Conservation (phyloP, 2,329 filamentous ascomycete species). For the Trichoderma koningiopsis region DNA sequence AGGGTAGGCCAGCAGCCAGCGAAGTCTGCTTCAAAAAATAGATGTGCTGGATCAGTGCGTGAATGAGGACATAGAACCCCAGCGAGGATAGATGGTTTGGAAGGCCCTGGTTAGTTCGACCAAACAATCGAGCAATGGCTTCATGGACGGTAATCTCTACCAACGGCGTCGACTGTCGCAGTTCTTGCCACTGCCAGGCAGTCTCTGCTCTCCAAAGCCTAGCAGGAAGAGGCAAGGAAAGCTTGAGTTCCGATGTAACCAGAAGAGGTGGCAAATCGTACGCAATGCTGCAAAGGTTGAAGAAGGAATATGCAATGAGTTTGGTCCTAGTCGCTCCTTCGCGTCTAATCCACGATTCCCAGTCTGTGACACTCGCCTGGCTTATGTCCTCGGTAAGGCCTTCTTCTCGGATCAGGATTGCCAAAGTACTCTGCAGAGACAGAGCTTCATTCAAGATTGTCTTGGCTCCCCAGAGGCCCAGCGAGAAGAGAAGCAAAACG, state of each 20-base stretch:
- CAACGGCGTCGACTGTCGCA: constrained; percentile 52
- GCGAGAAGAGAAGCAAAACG: constrained; percentile 60
- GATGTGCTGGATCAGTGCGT: constrained; percentile 72
- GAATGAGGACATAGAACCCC: constrained; percentile 72
- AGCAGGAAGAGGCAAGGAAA: constrained; percentile 57
- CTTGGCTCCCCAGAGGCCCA: constrained; percentile 63
- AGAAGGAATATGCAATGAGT: constrained; percentile 62
- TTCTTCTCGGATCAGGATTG: constrained; percentile 61
- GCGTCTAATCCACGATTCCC: constrained; percentile 62
- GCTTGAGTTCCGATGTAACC: constrained; percentile 60
- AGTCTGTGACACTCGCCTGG: constrained; percentile 51
- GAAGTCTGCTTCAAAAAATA: constrained; percentile 68
- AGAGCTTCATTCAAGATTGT: constrained; percentile 62
- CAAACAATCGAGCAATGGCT: constrained; percentile 57
- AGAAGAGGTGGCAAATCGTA: constrained; percentile 62
- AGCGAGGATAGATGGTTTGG: constrained; percentile 58
- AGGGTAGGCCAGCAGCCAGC: constrained; percentile 51
- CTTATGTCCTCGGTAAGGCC: constrained; percentile 54
- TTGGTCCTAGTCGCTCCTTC: constrained; percentile 62
- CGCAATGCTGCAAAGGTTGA: constrained; percentile 63
- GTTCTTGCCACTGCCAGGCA: constrained; percentile 62
- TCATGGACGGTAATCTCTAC: constrained; percentile 59
- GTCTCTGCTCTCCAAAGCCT: constrained; percentile 60
- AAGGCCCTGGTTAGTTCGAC: constrained; percentile 52
- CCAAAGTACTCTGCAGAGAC: constrained; percentile 60